Evolutionary conservation across 1,284 basidiomycete genomes (phyloP).

Genomic region (Neonothopanus nambi): DNA sequence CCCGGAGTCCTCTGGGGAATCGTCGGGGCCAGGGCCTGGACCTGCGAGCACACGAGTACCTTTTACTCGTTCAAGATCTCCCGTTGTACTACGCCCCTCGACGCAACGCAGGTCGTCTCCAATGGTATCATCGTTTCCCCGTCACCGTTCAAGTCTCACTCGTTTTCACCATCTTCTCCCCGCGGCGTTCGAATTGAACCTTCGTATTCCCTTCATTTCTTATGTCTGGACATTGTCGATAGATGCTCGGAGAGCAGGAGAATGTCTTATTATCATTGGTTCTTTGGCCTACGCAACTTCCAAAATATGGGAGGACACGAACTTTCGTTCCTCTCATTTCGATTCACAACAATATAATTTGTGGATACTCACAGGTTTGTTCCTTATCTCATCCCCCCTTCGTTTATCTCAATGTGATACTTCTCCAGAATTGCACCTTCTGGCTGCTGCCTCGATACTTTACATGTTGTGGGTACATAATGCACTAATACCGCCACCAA

Average conservation of each 20-base stretch:
- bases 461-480: constrained; percentile 69
- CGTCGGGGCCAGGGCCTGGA: constrained; percentile 23
- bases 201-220: constrained; percentile 42
- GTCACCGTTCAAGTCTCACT: constrained; percentile 22
- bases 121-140: constrained; percentile 26
- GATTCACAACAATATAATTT: constrained; percentile 23
- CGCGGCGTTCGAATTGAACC: constrained; percentile 39
- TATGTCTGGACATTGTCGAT: constrained; percentile 45
- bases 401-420: constrained; percentile 12
- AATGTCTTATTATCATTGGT: constrained; percentile 53
- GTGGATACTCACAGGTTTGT: constrained; percentile 48
- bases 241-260: constrained; percentile 57
- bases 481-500: constrained; percentile 34
- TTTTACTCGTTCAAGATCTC: constrained; percentile 64
- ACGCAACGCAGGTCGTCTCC: constrained; percentile 31
- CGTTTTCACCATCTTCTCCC: constrained; percentile 38
- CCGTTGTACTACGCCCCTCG: constrained; percentile 36
- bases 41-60: constrained; percentile 26
- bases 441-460: constrained; percentile 56
- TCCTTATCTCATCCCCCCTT: constrained; percentile 19
- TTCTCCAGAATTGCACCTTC: constrained; percentile 55
- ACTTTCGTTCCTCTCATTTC: constrained; percentile 14
- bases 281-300: constrained; percentile 50
- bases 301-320: constrained; percentile 21
- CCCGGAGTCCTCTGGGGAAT: constrained; percentile 34